A percentile compares a stretch with the other conserved stretches of the same genome.
Evolutionary conservation across 805 yeast species (phyloP).

Genomic region (Naumovozyma castellii): DNA sequence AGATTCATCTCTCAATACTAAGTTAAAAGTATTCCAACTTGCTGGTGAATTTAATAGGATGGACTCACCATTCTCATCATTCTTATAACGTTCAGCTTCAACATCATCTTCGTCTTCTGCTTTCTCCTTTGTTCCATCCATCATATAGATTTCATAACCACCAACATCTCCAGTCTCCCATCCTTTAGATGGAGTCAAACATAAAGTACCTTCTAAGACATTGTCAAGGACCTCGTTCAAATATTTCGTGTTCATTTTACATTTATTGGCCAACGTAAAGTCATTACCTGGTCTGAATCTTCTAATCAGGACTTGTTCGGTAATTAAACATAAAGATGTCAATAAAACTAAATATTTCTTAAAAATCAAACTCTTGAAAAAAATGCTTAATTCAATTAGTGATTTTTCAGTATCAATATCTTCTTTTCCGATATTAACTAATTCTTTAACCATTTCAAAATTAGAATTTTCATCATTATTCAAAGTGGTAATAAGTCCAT

Average conservation of each 20-base stretch:
- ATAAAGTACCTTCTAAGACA: slow-evolving; percentile 66
- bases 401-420: slow-evolving; percentile 25
- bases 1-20: slow-evolving; percentile 74
- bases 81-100: slow-evolving; percentile 79
- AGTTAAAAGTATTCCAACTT: slow-evolving; percentile 65
- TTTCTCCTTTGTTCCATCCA: slow-evolving; percentile 38
- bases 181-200: slow-evolving; percentile 67
- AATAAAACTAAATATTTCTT: slow-evolving; percentile 57
- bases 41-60: slow-evolving; percentile 76
- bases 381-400: slow-evolving; percentile 44
- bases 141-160: slow-evolving; percentile 89
- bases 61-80: slow-evolving; percentile 54
- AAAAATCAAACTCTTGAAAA: slow-evolving; percentile 55
- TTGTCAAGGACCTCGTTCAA: slow-evolving; percentile 22
- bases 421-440: slow-evolving; percentile 10
- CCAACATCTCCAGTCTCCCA: slow-evolving; percentile 91
- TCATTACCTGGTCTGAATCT: slow-evolving; percentile 94
- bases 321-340: slow-evolving; percentile 52
- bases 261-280: slow-evolving; percentile 74
- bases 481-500: slow-evolving; percentile 23
- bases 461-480: slow-evolving; percentile 48
- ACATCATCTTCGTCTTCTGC: slow-evolving; percentile 38
- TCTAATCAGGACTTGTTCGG: slow-evolving; percentile 64
- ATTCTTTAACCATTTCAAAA: slow-evolving; percentile 32
- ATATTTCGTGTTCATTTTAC: slow-evolving; percentile 34